phyloP scores from a whole-genome alignment of 768 basidiomycete species.

The Leccinum ochraceum region DNA sequence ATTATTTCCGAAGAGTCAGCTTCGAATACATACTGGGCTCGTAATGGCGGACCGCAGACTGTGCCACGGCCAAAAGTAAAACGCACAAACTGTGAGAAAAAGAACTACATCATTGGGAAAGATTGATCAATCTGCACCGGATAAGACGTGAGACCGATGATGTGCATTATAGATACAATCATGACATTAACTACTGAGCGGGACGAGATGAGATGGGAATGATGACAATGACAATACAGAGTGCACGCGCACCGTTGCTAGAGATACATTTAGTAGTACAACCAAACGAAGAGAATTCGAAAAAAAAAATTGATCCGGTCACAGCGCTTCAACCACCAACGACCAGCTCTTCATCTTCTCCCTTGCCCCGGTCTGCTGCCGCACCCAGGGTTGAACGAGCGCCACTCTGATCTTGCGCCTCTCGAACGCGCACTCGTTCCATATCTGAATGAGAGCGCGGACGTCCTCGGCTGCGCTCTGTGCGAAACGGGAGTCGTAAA shows the following conservation, averaged over 20 bases:
- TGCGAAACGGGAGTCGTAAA: constrained; percentile 24
- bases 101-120: neutral
- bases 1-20: neutral
- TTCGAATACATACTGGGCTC: neutral
- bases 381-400: constrained; percentile 5
- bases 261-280: neutral
- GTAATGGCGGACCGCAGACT: neutral
- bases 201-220: neutral
- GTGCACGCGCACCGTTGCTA: neutral
- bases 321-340: constrained; percentile 32
- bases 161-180: neutral
- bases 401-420: constrained; percentile 29
- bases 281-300: neutral
- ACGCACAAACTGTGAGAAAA: neutral
- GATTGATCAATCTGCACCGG: neutral
- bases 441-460: constrained; percentile 27
- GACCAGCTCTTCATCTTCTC: constrained; percentile 6
- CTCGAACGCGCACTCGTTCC: constrained; percentile 36
- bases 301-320: constrained; percentile 1
- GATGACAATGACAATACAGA: neutral
- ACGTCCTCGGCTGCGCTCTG: constrained; percentile 24
- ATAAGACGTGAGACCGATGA: neutral
- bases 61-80: neutral
- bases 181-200: constrained; percentile 1
- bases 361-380: neutral